A percentile compares a stretch with the other conserved stretches of the same genome.
These are phyloP conservation scores for Diaporthe citrichinensis DNA, from an alignment of 2,329 filamentous ascomycete genomes.

Conservation along the genomic window DNA sequence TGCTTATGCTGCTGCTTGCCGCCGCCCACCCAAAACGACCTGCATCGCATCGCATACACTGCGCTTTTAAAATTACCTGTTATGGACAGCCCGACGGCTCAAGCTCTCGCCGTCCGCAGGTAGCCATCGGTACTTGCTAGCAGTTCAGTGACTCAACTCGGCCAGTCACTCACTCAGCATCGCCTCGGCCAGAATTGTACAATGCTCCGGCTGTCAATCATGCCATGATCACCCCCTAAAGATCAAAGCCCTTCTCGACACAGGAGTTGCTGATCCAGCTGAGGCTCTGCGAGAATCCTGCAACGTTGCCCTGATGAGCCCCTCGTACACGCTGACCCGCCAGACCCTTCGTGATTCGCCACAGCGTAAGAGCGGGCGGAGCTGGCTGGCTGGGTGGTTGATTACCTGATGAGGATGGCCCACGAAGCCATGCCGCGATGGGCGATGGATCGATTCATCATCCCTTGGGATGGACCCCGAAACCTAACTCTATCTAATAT, in stretches of 20 bases:
- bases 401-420: neutral
- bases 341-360: conserved; percentile 9
- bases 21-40: conserved; percentile 5
- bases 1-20: conserved; percentile 4
- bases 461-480: conserved; percentile 18
- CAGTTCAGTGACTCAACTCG: neutral
- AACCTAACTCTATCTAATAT: conserved; percentile 22
- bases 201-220: conserved; percentile 3
- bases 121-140: neutral
- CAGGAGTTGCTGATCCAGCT: neutral
- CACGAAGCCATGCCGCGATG: conserved; percentile 7
- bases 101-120: neutral
- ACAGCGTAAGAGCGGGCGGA: neutral
- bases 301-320: conserved; percentile 7
- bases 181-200: neutral
- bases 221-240: conserved; percentile 16
- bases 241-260: conserved; percentile 1
- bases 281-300: conserved; percentile 6
- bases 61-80: neutral
- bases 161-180: neutral
- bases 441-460: conserved; percentile 7
- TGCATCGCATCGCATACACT: neutral
- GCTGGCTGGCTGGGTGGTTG: neutral
- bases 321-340: neutral
- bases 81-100: conserved; percentile 1